Evolutionary conservation across 257 asterid genomes (phyloP), one percentile per base, ranked within the genome.

Genomic region (Lycium ferocissimum): DNA sequence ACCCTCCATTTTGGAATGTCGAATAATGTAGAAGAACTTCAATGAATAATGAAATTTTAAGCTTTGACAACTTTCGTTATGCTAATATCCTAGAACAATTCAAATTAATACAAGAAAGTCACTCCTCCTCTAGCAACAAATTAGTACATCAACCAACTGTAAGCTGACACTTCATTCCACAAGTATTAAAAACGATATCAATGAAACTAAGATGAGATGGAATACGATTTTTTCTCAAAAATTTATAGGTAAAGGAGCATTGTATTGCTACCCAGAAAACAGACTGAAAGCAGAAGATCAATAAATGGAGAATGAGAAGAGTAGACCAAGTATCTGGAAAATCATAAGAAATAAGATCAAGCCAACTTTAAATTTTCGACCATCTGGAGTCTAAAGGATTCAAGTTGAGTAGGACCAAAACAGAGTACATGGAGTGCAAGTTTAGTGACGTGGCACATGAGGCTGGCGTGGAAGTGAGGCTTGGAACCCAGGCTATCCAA

Each of bases 21-120:
- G 45, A 66, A 66, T 33, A 66, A 66, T 35, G 17, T 33, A 33
- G 73, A 66, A 66, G 45, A 59, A 66, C 73, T 66, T 66, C n/a
- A 20, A 62, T 20, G 45, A 66, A 33, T 66, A 66, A 66, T 33
- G 45, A 12, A 66, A 33, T 26, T 66, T 33, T 66, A 7, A 66
- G 73, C 8, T 66, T 33, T 66, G 73, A 13, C n/a, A 66, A 37
- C 45, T 33, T 35, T 66, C 45, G 4, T 18, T 66, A 33, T 12
- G 73, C 73, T 66, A 66, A 66, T 65, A 33, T 66, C 73, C 73
- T 14, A 4, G 73, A 33, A 35, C n/a, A 33, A 11, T 66, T 66
- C n/a, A 66, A 66, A 66, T 11, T 33, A 66, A n/a, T 14, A 66
- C 73, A 62, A 62, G 37, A 20, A 20, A 62, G 12, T 62, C 33